Base-by-base conservation (phyloP, 805 yeast genomes). In the Lipomyces starkeyi region DNA sequence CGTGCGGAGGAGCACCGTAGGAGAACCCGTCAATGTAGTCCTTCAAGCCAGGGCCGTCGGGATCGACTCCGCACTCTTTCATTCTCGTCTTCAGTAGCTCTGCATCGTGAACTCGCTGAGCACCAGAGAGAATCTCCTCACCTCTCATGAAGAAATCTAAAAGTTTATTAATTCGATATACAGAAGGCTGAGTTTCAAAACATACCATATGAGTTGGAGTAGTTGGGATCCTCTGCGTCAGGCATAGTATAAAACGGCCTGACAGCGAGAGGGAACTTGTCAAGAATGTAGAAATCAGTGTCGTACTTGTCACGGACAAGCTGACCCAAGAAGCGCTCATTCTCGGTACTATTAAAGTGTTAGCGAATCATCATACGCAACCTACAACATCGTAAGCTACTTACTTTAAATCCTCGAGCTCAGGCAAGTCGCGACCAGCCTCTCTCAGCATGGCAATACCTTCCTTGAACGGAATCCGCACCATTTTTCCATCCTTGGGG, bases 211-310 rank as follows among this genome's bases (percentile, higher is more conserved):
- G 98, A 94, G 87, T 95, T 95, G 72, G 98, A 93, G 83, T 93
- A 93, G 75, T 89, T 85, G 72, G 97, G 87, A 82, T 95, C 93
- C 76, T 87, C 89, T 22, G 98, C 85, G 79, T 93, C 97, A 71
- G 99, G 98, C 99, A 95, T 95, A 60, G 99, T 95, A 86, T 95
- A 95, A 87, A 95, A 95, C 67, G 99, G 99, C 85, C 99, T 89
- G 65, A 93, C 87, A 37, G 91, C 95, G 78, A 93, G 85, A 76
- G 99, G 99, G 91, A 95, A 95, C 81, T 95, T 95, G 85, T 95
- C 99, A 81, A 95, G 87, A 77, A 95, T 91, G 84, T 93, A 95
- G 86, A 95, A 95, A 83, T 95, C 99, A 64, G 99, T 95, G 82
- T 93, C 91, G 82, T 93, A 94, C 82, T 93, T 89, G 69, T 93